Conservation (phyloP, 768 basidiomycete genomes). For the Kwoniella mangroviensis region DNA sequence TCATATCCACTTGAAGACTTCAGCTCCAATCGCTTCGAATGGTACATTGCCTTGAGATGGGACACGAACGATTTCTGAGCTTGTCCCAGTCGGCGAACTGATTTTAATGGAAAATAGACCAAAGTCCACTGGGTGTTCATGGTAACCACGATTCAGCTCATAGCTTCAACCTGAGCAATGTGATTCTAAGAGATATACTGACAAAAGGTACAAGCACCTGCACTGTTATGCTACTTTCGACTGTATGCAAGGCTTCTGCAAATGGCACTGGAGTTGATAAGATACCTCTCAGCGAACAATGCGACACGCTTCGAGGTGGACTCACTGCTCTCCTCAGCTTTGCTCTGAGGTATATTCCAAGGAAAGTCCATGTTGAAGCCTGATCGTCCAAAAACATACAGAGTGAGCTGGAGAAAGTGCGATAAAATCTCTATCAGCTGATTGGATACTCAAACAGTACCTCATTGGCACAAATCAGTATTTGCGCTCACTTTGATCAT, state of each 20-base stretch:
- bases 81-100: conserved; percentile 22
- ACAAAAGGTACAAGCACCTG: conserved; percentile 26
- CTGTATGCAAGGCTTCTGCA: conserved; percentile 27
- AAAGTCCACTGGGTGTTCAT: neutral
- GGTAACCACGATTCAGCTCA: too few relatives aligned
- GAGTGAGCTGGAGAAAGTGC: conserved; percentile 16
- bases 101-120: neutral
- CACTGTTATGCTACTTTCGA: conserved; percentile 25
- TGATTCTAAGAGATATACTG: neutral
- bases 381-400: conserved; percentile 30
- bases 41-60: conserved; percentile 28
- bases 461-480: too few relatives aligned
- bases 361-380: conserved; percentile 30
- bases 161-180: too few relatives aligned
- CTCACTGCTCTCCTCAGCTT: conserved; percentile 22
- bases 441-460: too few relatives aligned
- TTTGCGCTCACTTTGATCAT: neutral
- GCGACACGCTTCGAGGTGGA: neutral
- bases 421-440: too few relatives aligned
- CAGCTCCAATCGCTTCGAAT: conserved; percentile 6
- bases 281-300: too few relatives aligned
- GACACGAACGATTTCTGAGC: conserved; percentile 25
- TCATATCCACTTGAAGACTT: conserved; percentile 10
- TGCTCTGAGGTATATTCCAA: conserved; percentile 25
- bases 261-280: conserved; percentile 23